Conservation (phyloP, 1,139 yeast species). For the Scheffersomyces quercinus region DNA sequence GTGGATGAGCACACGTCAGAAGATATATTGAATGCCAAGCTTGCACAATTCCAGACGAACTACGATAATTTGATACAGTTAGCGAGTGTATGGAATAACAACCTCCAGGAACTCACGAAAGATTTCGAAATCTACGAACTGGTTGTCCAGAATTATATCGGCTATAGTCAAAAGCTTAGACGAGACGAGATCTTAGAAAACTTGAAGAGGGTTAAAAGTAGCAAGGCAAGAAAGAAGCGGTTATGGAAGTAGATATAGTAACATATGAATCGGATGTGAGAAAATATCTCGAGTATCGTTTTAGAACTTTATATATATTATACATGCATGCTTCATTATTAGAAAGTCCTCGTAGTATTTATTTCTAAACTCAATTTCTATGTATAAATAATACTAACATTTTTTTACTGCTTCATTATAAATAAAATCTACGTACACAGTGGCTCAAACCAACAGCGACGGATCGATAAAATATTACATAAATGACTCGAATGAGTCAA, state of each 20-base stretch:
- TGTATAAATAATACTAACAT: too few species aligned
- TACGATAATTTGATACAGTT: constrained; percentile 33
- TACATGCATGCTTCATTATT: background rate
- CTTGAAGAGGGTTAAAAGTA: constrained; percentile 24
- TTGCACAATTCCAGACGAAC: constrained; percentile 28
- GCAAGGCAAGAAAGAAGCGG: constrained; percentile 4
- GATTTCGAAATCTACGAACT: constrained; percentile 67
- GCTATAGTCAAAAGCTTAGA: constrained; percentile 61
- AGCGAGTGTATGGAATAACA: constrained; percentile 51
- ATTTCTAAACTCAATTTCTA: too few species aligned
- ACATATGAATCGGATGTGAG: constrained; percentile 2
- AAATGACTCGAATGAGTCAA: too few species aligned
- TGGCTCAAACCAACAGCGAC: too few species aligned
- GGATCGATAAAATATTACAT: too few species aligned
- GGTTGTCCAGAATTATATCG: constrained; percentile 70
- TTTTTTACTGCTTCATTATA: too few species aligned
- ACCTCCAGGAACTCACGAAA: constrained; percentile 40
- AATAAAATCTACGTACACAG: too few species aligned
- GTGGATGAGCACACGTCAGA: constrained; percentile 17
- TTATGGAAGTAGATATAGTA: constrained; percentile 1
- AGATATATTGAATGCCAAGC: constrained; percentile 26
- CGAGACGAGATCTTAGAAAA: constrained; percentile 49
- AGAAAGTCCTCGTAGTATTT: too few species aligned
- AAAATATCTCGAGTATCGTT: background rate
- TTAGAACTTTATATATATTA: background rate